Evolutionary conservation across 805 yeast genomes (phyloP), one percentile per base, ranked within the genome.

Genomic region (Vanderwaltozyma polyspora): DNA sequence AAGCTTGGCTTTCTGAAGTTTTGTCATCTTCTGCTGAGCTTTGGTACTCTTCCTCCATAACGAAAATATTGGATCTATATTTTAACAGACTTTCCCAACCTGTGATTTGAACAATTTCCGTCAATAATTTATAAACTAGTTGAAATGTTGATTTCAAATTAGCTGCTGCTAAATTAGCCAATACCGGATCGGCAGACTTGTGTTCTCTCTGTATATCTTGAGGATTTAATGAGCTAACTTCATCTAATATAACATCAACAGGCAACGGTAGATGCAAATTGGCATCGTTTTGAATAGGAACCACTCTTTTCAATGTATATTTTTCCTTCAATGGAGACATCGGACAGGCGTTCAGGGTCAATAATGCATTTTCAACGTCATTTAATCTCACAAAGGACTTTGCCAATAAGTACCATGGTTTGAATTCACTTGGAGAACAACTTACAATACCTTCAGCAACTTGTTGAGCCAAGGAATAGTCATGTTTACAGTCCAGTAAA

Each of bases 291-390:
- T 52, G 55, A 31, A 51, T 68, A 19, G 73, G 70, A 9, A 72
- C 71, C 4, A 77, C 67, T 47, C 91, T 63, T 50, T 70, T 73
- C 45, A 79, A 64, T 16, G 67, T 63, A 51, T 65, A 80, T 41
- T 71, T 71, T 45, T 81, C 91, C 49, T 74, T 77, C 48, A 76
- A 74, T 9, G 80, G 72, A 1, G 63, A 47, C 85, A 82, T 79
- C 17, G 93, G 93, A 49, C 87, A 79, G 12, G 89, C 76, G 48
- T 82, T 82, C 43, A 82, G 63, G 1, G 86, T 72, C 37, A 80
- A 58, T 34, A 82, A 62, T 1, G 91, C 82, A 44, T 78, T 71
- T 51, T 80, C 87, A 51, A 74, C 72, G 54, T 79, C 78, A 19
- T 74, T 75, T 33, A 72, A 51, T 29, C 68, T 67, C 26, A 80